Conservation (phyloP, 2,329 filamentous ascomycete genomes). For the Lachnellula arida region DNA sequence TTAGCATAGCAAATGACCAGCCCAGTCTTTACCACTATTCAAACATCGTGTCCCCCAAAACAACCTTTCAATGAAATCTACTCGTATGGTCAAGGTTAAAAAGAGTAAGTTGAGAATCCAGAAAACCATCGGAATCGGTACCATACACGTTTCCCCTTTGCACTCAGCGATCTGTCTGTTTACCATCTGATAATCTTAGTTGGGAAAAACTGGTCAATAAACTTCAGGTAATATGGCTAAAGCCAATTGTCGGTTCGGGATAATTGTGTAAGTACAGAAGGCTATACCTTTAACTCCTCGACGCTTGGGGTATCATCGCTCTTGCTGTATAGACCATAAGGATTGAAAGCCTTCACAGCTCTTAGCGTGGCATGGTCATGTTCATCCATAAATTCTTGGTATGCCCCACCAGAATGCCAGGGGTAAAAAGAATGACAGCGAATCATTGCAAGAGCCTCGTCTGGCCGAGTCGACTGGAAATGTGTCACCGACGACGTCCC, state of each 20-base stretch:
- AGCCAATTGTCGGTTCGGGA: slow-evolving; percentile 4
- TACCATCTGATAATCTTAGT: slow-evolving; percentile 66
- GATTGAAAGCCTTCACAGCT: slow-evolving; percentile 82
- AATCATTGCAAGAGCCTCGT: slow-evolving; percentile 86
- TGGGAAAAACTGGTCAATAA: slow-evolving; percentile 72
- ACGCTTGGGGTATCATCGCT: slow-evolving; percentile 73
- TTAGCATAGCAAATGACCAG: no score
- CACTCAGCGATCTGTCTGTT: background rate
- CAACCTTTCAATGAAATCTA: background rate
- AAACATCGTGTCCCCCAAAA: no score
- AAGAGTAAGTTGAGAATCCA: no score
- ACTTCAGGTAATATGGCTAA: slow-evolving; percentile 65
- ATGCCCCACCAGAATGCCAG: slow-evolving; percentile 80
- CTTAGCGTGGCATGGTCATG: slow-evolving; percentile 76
- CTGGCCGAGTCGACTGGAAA: slow-evolving; percentile 74
- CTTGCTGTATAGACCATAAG: slow-evolving; percentile 90
- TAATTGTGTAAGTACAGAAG: background rate
- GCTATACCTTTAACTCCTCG: slow-evolving; percentile 66
- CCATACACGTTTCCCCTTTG: background rate
- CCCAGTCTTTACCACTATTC: no score
- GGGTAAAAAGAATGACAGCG: slow-evolving; percentile 90
- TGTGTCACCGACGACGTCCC: slow-evolving; percentile 88
- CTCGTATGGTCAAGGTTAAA: no score
- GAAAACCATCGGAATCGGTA: no score
- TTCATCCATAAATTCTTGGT: slow-evolving; percentile 76